phyloP scores from a whole-genome alignment of 345 rosid species.

The Eutrema yunnanense region DNA sequence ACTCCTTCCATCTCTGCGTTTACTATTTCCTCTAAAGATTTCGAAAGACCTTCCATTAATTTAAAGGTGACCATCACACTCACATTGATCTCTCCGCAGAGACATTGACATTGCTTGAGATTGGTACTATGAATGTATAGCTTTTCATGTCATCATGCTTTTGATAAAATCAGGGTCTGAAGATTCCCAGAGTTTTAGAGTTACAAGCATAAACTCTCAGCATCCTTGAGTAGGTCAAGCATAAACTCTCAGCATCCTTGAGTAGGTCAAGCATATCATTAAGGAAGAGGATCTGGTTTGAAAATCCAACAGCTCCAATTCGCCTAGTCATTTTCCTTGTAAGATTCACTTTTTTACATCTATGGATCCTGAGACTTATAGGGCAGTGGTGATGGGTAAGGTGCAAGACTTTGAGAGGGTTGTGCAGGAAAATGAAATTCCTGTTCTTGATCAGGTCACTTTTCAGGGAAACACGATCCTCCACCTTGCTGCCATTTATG shows the following conservation, averaged over 20 bases:
- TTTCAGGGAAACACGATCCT: conserved; percentile 13
- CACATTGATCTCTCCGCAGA: no score
- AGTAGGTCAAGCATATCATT: neutral
- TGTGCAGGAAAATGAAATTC: neutral
- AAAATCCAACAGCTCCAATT: neutral
- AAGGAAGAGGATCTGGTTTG: neutral
- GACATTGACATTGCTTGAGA: no score
- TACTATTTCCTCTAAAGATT: no score
- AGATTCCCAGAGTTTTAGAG: neutral
- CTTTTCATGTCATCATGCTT: neutral
- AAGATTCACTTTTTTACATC: neutral
- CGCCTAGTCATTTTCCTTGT: neutral
- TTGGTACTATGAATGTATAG: neutral
- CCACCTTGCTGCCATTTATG: conserved; percentile 14
- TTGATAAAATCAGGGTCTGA: neutral
- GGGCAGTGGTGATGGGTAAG: conserved; percentile 19
- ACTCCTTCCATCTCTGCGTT: no score
- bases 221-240: neutral
- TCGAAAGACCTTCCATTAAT: no score
- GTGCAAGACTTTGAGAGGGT: conserved; percentile 8
- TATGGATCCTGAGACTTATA: conserved; percentile 5
- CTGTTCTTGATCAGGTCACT: conserved; percentile 21
- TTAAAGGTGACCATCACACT: no score
- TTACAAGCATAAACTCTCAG: neutral
- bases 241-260: no score